A percentile compares a stretch with the other conserved stretches of the same genome.
Conservation (phyloP, 345 rosid species). For the Eucalyptus sp. region DNA sequence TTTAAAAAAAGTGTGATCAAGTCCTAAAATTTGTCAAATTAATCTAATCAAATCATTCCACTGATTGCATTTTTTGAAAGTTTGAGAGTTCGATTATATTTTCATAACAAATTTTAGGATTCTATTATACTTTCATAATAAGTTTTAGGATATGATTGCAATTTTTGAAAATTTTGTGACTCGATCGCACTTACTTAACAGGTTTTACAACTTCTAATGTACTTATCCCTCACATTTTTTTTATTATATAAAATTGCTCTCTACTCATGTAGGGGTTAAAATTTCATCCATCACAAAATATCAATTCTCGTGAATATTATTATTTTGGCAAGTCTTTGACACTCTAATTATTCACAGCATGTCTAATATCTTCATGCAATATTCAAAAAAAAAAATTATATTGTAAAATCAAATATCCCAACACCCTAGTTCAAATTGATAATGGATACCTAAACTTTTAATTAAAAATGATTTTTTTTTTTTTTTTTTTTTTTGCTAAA, state of each 20-base stretch:
- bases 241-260: neutral
- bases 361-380: neutral
- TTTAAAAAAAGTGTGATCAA: too few species aligned
- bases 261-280: neutral
- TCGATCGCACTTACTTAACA: too few species aligned
- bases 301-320: neutral
- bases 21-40: too few species aligned
- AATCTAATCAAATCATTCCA: neutral
- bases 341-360: neutral
- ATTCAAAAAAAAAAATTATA: neutral
- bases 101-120: fast-evolving
- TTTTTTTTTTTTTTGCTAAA: too few species aligned
- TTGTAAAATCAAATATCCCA: neutral
- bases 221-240: neutral
- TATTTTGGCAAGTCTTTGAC: neutral
- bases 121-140: too few species aligned
- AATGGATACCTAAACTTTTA: neutral
- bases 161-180: neutral
- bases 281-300: neutral
- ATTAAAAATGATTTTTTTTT: neutral
- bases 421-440: neutral
- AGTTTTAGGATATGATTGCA: too few species aligned
- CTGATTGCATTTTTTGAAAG: too few species aligned
- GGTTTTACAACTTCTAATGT: too few species aligned
- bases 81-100: neutral